phyloP scores from a whole-genome alignment of 1,284 basidiomycete species.

The Pulveroboletus sp. region DNA sequence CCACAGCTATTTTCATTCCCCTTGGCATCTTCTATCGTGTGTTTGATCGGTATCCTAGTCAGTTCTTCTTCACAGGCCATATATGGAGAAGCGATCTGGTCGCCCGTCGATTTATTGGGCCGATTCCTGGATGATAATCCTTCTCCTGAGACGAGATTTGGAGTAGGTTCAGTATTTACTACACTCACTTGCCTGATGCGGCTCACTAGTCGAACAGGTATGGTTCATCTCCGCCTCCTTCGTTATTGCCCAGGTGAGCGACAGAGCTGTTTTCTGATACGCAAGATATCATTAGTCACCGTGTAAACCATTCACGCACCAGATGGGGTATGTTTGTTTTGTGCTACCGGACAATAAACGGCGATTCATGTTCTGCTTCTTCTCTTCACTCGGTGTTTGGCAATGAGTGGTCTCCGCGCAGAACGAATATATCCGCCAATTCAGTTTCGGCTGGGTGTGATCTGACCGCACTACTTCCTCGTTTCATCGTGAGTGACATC shows the following conservation, averaged over 20 bases:
- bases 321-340: slow-evolving; percentile 33
- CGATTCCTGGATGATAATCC: slow-evolving; percentile 68
- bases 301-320: not conserved
- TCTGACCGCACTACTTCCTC: slow-evolving; percentile 77
- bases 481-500: slow-evolving; percentile 66
- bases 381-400: slow-evolving; percentile 5
- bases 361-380: slow-evolving; percentile 20
- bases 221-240: slow-evolving; percentile 80
- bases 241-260: slow-evolving; percentile 65
- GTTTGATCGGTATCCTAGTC: slow-evolving; percentile 84
- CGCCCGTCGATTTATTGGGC: slow-evolving; percentile 72
- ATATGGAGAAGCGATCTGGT: slow-evolving; percentile 80
- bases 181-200: slow-evolving; percentile 1
- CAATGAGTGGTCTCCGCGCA: slow-evolving; percentile 26
- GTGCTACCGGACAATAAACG: slow-evolving; percentile 17
- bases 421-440: slow-evolving; percentile 84
- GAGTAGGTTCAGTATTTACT: slow-evolving; percentile 40
- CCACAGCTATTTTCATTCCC: slow-evolving; percentile 78
- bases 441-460: slow-evolving; percentile 85
- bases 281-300: slow-evolving; percentile 19
- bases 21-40: slow-evolving; percentile 74
- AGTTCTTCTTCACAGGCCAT: slow-evolving; percentile 77
- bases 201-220: slow-evolving; percentile 40
- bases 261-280: slow-evolving; percentile 10
- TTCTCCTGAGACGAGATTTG: slow-evolving; percentile 65